Percentiles rank a stretch among this genome's conserved stretches.
These are phyloP conservation scores for Aspergillus fructus DNA, from an alignment of 2,329 filamentous ascomycete species.

Conservation along the genomic window DNA sequence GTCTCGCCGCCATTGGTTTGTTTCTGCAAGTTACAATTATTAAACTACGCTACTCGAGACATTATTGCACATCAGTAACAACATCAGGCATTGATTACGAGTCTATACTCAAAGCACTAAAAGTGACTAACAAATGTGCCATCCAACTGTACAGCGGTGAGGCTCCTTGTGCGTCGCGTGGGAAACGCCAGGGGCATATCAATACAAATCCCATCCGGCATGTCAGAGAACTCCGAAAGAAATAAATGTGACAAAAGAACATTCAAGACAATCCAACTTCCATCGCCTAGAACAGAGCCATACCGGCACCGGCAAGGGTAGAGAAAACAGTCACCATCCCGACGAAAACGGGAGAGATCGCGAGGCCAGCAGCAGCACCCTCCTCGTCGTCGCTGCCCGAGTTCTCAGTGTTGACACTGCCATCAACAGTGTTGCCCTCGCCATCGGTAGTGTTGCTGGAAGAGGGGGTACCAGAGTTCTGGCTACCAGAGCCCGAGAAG, in stretches of 20 bases:
- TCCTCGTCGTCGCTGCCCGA: constrained; percentile 24
- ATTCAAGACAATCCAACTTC: constrained; percentile 4
- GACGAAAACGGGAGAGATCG: constrained; percentile 51
- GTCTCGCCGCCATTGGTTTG: too few species aligned
- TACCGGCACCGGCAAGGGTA: constrained; percentile 53
- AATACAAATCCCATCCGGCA: constrained; percentile 2
- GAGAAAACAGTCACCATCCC: constrained; percentile 53
- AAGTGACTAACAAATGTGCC: neutral
- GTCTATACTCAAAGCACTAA: constrained; percentile 2
- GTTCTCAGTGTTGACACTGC: constrained; percentile 38
- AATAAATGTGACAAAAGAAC: neutral
- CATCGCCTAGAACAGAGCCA: constrained; percentile 32
- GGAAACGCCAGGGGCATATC: neutral
- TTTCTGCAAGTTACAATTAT: too few species aligned
- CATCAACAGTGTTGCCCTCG: constrained; percentile 45
- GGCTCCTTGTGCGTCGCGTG: neutral
- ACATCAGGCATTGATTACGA: constrained; percentile 6
- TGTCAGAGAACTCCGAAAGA: constrained; percentile 6
- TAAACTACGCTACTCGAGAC: too few species aligned
- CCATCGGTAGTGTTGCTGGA: constrained; percentile 51
- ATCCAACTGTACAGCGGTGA: constrained; percentile 1
- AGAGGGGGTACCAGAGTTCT: constrained; percentile 53
- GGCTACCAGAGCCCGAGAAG: constrained; percentile 56
- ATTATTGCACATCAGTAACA: neutral
- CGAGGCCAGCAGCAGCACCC: constrained; percentile 47